These are phyloP conservation scores for Juglanconis sp. DNA, from an alignment of 2,329 filamentous ascomycete genomes.

Conservation along the genomic window DNA sequence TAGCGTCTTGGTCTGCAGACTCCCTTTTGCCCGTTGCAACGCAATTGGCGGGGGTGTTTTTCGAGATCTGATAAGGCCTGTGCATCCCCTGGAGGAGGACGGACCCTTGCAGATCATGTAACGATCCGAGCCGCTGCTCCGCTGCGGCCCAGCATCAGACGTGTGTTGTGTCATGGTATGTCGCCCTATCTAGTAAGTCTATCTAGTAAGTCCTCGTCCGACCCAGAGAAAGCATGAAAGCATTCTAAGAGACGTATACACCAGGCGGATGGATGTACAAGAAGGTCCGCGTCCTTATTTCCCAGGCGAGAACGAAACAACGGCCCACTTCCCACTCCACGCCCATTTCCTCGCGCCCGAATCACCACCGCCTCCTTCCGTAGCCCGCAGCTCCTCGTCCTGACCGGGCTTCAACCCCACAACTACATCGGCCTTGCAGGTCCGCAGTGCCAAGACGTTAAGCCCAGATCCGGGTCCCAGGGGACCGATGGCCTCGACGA, in stretches of 20 bases:
- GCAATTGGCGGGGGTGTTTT: conserved; percentile 4
- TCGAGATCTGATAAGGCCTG: conserved; percentile 6
- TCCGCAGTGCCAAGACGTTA: conserved; percentile 81
- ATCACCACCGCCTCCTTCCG: conserved; percentile 68
- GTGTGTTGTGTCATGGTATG: too few species aligned
- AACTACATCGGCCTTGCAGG: conserved; percentile 94
- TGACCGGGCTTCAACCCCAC: conserved; percentile 79
- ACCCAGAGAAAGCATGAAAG: too few species aligned
- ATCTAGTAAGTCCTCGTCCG: too few species aligned
- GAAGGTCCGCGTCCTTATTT: neutral
- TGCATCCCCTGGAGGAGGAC: neutral
- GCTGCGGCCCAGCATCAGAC: neutral
- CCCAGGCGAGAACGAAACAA: conserved; percentile 69
- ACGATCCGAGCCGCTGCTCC: neutral
- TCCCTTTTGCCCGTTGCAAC: conserved; percentile 5
- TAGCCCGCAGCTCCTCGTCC: conserved; percentile 73
- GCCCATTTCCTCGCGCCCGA: conserved; percentile 78
- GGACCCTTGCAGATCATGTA: neutral
- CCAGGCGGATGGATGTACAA: neutral
- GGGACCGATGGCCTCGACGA: conserved; percentile 79
- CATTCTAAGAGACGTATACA: too few species aligned
- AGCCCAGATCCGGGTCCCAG: conserved; percentile 78
- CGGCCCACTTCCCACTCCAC: conserved; percentile 94
- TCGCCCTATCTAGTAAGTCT: too few species aligned
- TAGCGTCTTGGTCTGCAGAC: neutral